Percentiles rank a stretch among this genome's conserved stretches.
These are phyloP conservation scores for Acer saccharum DNA, from an alignment of 345 rosid genomes.

Conservation along the genomic window DNA sequence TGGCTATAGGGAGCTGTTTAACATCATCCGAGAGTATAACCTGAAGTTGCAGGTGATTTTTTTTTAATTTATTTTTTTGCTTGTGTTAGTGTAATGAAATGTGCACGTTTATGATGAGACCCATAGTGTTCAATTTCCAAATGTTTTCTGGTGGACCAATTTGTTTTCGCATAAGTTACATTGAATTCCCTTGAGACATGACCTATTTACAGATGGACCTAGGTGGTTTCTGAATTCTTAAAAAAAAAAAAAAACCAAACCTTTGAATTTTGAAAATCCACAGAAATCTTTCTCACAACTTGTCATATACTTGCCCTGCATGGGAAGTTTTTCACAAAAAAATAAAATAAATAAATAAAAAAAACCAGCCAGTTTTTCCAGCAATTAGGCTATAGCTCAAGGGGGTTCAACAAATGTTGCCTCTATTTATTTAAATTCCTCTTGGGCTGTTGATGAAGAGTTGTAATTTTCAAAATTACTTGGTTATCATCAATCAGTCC, in stretches of 20 bases:
- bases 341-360: no score
- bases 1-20: slow-evolving; percentile 86
- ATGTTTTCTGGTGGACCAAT: not conserved
- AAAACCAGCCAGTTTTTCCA: no score
- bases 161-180: not conserved
- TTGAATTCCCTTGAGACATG: not conserved
- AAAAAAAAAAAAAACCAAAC: no score
- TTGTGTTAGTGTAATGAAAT: not conserved
- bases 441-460: not conserved
- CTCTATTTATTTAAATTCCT: not conserved
- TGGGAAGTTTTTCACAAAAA: no score
- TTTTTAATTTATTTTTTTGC: not conserved
- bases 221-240: not conserved
- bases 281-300: no score
- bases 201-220: not conserved
- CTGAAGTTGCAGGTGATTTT: slow-evolving; percentile 73
- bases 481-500: not conserved
- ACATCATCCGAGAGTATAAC: slow-evolving; percentile 73
- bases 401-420: not conserved
- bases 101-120: not conserved
- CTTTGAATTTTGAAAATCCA: no score
- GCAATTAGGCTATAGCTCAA: not conserved
- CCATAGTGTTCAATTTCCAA: not conserved
- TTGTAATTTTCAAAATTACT: not conserved
- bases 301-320: no score